Base-by-base conservation (phyloP, 192 early-diverging fungal genomes). In the Coemansia sp. region DNA sequence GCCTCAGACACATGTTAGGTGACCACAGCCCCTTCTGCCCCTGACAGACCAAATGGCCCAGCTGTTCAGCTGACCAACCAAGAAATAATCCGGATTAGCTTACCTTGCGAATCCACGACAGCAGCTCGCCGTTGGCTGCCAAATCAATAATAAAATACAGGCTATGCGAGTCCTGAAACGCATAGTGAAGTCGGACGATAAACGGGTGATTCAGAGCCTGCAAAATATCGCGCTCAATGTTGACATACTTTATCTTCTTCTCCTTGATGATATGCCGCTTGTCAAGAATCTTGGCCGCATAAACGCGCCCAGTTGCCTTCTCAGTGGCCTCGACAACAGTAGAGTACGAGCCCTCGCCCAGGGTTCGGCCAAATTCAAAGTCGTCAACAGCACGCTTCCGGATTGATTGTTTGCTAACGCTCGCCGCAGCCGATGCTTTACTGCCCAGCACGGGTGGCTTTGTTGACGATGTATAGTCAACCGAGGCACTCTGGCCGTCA, bases 281-380 rank as follows among this genome's bases (percentile, higher is more conserved):
- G 68, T 91, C 89, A 8, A 93, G 86, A 25, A 96, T 90, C 58
- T 99, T 99, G 26, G 95, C 90, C 4, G 97, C 97, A 69, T 90
- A 96, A 27, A 86, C 80, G 19, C 84, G 83, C 11, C 74, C 80
- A 8, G 89, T 90, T 25, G 71, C 66, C 64, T 76, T 80, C 66
- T 99, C 97, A 11, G 74, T 84, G 4, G 91, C 95, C 58, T 85
- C 76, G 0, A 97, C 78, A 14, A 98, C 91, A 68, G 97, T 94
- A 9, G 97, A 98, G 76, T 95, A 99, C 19, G 90, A 91, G 49
- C 97, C 97, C 82, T 97, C 95, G 58, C 97, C 97, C 17, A 99
- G 76, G 0, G 87, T 84, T 54, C 84, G 72, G 8, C 91, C 92
- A 69, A 95, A 94, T 21, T 86, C 83, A 81, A 96, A 98, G 66